phyloP scores from a whole-genome alignment of 108 stramenopile genomes.

The Cyclotella atomus region DNA sequence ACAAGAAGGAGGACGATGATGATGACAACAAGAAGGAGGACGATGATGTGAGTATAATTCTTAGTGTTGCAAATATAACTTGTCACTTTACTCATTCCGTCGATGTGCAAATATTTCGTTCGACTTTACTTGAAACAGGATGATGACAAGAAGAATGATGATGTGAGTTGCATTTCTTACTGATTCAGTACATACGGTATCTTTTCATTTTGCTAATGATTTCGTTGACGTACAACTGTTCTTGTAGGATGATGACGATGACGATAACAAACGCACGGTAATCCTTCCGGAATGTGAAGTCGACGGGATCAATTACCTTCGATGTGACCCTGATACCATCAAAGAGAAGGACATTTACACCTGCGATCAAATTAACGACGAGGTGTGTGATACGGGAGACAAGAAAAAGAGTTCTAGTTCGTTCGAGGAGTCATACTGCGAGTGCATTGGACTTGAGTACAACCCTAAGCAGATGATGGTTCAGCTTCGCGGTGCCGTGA shows the following conservation, averaged over 20 bases:
- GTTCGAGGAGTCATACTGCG: background rate
- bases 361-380: background rate
- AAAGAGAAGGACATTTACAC: background rate
- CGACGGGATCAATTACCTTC: background rate
- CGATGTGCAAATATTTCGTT: too few relatives aligned
- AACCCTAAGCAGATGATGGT: background rate
- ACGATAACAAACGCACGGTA: background rate
- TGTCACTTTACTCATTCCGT: too few relatives aligned
- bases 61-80: too few relatives aligned
- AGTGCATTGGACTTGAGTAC: background rate
- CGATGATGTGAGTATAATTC: too few relatives aligned
- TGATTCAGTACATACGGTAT: too few relatives aligned
- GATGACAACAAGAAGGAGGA: too few relatives aligned
- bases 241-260: background rate
- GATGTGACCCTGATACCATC: constrained; percentile 2
- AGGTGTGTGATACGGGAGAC: background rate
- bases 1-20: background rate
- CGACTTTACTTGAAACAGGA: too few relatives aligned
- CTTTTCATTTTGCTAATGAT: background rate
- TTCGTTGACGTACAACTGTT: background rate
- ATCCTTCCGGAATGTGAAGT: background rate
- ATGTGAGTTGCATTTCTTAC: too few relatives aligned
- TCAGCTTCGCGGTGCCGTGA: background rate
- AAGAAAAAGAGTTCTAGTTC: too few relatives aligned
- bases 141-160: too few relatives aligned